Percentiles rank a stretch among this genome's conserved stretches.
Evolutionary conservation across 2,329 filamentous ascomycete genomes (phyloP).

Genomic region (Penicillium olsonii): DNA sequence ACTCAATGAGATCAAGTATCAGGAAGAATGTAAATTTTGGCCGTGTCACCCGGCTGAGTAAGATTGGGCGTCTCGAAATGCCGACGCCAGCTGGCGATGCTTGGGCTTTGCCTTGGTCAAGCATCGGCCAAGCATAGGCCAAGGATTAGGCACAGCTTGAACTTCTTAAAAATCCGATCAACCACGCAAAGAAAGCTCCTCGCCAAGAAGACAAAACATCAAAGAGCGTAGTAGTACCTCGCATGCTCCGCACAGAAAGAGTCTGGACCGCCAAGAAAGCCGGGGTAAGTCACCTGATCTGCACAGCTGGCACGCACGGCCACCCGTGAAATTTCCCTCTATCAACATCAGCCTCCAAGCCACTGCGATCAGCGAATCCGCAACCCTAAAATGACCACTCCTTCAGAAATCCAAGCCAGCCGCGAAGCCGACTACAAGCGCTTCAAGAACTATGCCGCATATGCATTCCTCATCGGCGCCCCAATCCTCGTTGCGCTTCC

Average conservation of each 20-base stretch:
- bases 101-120: slow-evolving; percentile 11
- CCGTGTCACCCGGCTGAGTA: not conserved
- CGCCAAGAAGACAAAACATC: too few relatives aligned
- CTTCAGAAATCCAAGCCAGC: slow-evolving; percentile 10
- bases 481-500: slow-evolving; percentile 37
- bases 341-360: not conserved
- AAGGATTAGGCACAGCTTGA: too few relatives aligned
- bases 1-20: too few relatives aligned
- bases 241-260: too few relatives aligned
- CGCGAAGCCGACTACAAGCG: slow-evolving; percentile 41
- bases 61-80: not conserved
- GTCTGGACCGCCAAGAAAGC: not conserved
- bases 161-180: too few relatives aligned
- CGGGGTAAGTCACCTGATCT: slow-evolving; percentile 17
- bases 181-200: too few relatives aligned
- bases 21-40: not conserved
- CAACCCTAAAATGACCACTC: slow-evolving; percentile 16
- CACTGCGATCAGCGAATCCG: not conserved
- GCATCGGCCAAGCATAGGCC: slow-evolving; percentile 19
- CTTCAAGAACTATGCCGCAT: slow-evolving; percentile 44
- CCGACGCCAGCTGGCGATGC: not conserved
- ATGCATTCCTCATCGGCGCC: slow-evolving; percentile 38
- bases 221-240: too few relatives aligned
- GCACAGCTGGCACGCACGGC: slow-evolving; percentile 4
- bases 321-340: slow-evolving; percentile 23